Evolutionary conservation across 1,284 basidiomycete species (phyloP), one percentile per base, ranked within the genome.

Genomic region (Leccinum fuscescens): DNA sequence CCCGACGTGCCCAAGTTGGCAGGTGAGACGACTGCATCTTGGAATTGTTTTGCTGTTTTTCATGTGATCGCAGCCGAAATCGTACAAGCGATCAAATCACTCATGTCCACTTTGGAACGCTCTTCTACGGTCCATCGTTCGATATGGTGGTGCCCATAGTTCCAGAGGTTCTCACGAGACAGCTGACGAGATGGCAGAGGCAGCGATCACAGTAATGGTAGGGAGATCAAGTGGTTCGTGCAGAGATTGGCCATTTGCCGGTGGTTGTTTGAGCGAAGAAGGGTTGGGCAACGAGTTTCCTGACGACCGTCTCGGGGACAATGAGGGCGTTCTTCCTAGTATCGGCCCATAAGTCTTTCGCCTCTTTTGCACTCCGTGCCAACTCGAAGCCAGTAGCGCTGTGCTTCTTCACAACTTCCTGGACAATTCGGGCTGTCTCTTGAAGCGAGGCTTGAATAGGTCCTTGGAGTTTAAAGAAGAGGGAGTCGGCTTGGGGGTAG

Each of bases 381-480:
- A 93, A 82, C 65, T 84, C 80, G 64, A 93, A 92, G 8, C 85
- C 84, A 1, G 80, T 81, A 2, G 87, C 89, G 0, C 90, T 88
- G 67, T 94, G 82, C 64, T 82, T 82, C 67, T 82, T 78, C 3
- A 84, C 77, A 49, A 94, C 80, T 31, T 76, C 72, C 64, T 83
- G 72, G 44, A 86, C 86, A 11, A 85, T 79, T 27, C 78, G 78
- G 1, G 88, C 85, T 0, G 88, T 86, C 65, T 92, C 88, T 9
- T 79, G 70, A 62, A 93, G 82, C 4, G 88, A 80, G 5, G 77
- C 78, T 3, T 79, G 73, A 1, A 86, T 83, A 24, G 83, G 79
- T 4, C 91, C 92, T 72, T 94, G 92, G 70, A 96, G 88, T 74
- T 96, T 96, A 82, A 96, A 89, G 79, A 94, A 94, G 14, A 96